Conservation (phyloP, 345 rosid genomes). For the Arabidopsis thaliana region DNA sequence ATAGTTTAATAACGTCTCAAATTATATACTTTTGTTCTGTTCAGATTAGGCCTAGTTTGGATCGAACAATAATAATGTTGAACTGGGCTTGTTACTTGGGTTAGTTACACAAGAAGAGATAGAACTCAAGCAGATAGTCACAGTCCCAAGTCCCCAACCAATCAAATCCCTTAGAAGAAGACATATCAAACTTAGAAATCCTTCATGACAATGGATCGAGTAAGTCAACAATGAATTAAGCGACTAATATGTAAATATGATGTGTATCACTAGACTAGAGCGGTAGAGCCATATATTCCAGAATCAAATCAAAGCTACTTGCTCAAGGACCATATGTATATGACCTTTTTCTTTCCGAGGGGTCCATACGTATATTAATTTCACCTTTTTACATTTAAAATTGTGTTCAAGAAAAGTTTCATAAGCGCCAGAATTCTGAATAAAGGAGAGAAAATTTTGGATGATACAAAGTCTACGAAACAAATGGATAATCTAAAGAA, state of each 20-base stretch:
- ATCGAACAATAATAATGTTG: too few relatives aligned
- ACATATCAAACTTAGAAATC: background rate
- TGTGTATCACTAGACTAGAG: constrained; percentile 13
- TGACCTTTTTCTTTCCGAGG: constrained; percentile 27
- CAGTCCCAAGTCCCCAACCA: background rate
- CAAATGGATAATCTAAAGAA: constrained; percentile 40
- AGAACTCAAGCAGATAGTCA: background rate
- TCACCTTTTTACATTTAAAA: constrained; percentile 8
- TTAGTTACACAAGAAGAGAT: background rate
- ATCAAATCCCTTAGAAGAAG: background rate
- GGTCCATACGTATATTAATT: constrained; percentile 34
- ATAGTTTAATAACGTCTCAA: background rate
- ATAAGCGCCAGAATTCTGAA: constrained; percentile 13
- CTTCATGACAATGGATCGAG: constrained; percentile 9
- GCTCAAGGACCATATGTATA: constrained; percentile 18
- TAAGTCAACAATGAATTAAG: constrained; percentile 6
- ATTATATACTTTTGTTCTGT: background rate
- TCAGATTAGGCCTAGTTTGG: background rate
- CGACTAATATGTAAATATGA: constrained; percentile 5
- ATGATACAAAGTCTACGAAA: constrained; percentile 10
- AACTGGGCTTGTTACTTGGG: background rate
- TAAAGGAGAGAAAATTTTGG: background rate
- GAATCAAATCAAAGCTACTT: constrained; percentile 38
- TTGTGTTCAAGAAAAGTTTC: constrained; percentile 7
- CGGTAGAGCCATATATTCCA: constrained; percentile 24